phyloP scores from a whole-genome alignment of 2,329 filamentous ascomycete genomes.

The Colletotrichum orchidophilum region DNA sequence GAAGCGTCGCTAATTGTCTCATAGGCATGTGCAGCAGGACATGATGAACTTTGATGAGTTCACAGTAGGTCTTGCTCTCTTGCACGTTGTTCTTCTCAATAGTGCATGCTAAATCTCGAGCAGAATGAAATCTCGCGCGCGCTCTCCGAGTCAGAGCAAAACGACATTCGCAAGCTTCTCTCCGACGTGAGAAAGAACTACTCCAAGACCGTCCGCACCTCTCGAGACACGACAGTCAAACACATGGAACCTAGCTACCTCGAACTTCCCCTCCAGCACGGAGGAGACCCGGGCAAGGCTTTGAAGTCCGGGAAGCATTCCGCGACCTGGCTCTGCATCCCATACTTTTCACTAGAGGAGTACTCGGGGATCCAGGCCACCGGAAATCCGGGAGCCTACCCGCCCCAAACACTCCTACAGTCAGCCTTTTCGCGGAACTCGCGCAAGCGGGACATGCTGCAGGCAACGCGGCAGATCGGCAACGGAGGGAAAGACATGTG shows the following conservation, averaged over 20 bases:
- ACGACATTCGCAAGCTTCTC: conserved; percentile 47
- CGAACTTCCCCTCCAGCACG: conserved; percentile 44
- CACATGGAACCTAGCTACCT: conserved; percentile 52
- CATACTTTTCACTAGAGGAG: conserved; percentile 56
- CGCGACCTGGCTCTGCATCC: conserved; percentile 55
- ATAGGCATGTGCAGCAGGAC: conserved; percentile 49
- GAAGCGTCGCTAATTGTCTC: conserved; percentile 30
- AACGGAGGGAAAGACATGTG: conserved; percentile 48
- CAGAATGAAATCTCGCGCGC: conserved; percentile 46
- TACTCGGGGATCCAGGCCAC: conserved; percentile 50
- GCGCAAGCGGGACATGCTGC: conserved; percentile 54
- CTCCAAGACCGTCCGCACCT: conserved; percentile 48
- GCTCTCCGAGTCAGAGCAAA: conserved; percentile 40
- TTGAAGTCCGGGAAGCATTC: conserved; percentile 32
- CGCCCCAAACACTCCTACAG: conserved; percentile 55
- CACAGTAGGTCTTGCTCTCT: conserved; percentile 41
- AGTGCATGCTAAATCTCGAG: conserved; percentile 3
- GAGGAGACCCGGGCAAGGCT: conserved; percentile 36
- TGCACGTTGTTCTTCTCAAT: not conserved
- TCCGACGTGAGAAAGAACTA: conserved; percentile 48
- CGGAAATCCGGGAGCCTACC: conserved; percentile 47
- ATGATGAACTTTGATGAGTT: conserved; percentile 54
- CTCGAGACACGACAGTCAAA: conserved; percentile 49
- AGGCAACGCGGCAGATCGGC: conserved; percentile 53
- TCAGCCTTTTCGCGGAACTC: conserved; percentile 50